Base-by-base conservation (phyloP, 2,329 filamentous ascomycete genomes). In the Fusarium chaquense region DNA sequence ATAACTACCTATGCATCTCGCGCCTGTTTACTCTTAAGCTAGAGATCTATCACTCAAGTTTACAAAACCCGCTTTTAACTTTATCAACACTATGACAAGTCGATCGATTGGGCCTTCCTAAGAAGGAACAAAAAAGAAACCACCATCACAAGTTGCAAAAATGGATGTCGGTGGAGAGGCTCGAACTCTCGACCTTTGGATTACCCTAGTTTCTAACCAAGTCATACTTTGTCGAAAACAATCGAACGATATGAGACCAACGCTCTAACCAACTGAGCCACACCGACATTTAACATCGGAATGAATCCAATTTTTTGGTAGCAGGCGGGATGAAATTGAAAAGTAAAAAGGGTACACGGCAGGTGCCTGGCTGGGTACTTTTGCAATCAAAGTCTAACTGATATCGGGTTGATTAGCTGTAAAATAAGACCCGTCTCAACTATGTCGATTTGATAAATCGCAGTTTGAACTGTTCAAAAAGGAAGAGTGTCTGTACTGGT, bases 191-290 rank as follows among this genome's bases (percentile, higher is more conserved):
- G 64, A 69, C 67, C 67, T 68, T 71, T 71, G 69, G 64, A 71
- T 71, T 51, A 59, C 69, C 60, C 64, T 68, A 67, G 61, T 54
- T 52, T 70, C 24, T 12, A 58, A 57, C 11, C 69, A 70, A 57
- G 58, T 70, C 69, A 71, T 40, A 24, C 18, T 28, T 38, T 38
- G 10, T n/a, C 36, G 36, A 20, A 40, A n/a, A n/a, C 18, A 12
- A 38, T 20, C 36, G 20, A 33, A 15, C 30, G 38, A 38, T 69
- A 68, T 70, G 69, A 71, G 67, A 71, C 69, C 69, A 71, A 71
- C 69, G 67, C 69, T 71, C 68, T 71, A 71, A 67, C 68, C 68
- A 70, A 67, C 68, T 70, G 69, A 71, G 68, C 68, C 66, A 71
- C 63, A 67, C 66, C 62, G 50, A 70, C 66, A n/a, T 3, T 51